Conservation (phyloP, 305 asterid genomes). For the Salvia sclarea region DNA sequence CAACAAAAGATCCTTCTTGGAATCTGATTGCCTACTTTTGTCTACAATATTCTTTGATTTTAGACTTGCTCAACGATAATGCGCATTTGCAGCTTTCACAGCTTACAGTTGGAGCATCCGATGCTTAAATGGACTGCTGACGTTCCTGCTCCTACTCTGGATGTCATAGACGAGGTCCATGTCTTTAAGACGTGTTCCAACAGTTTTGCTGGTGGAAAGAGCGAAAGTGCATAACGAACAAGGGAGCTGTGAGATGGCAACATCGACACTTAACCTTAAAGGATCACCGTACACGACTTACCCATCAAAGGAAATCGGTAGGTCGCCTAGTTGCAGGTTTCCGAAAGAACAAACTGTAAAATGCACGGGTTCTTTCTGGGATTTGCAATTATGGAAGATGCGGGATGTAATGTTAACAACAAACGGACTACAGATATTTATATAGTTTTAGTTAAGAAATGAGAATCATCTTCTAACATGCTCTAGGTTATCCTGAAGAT, state of each 20-base stretch:
- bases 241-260: conserved; percentile 22
- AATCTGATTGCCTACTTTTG: background rate
- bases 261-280: conserved; percentile 27
- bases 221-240: conserved; percentile 20
- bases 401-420: conserved; percentile 16
- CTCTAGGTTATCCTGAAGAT: background rate
- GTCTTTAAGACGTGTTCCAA: conserved; percentile 9
- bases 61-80: conserved; percentile 5
- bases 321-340: conserved; percentile 47
- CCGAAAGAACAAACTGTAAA: conserved; percentile 65
- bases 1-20: background rate
- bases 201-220: conserved; percentile 32
- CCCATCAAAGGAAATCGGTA: conserved; percentile 5
- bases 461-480: conserved; percentile 8
- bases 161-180: conserved; percentile 23
- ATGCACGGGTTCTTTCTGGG: conserved; percentile 63
- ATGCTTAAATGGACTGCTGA: conserved; percentile 37
- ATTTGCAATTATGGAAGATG: conserved; percentile 31
- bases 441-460: conserved; percentile 27
- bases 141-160: conserved; percentile 36
- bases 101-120: conserved; percentile 35
- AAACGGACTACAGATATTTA: background rate
- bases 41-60: background rate
- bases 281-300: conserved; percentile 36
- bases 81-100: conserved; percentile 44